phyloP scores from a whole-genome alignment of 495 filamentous ascomycete genomes.

The Lentithecium fluviatile region DNA sequence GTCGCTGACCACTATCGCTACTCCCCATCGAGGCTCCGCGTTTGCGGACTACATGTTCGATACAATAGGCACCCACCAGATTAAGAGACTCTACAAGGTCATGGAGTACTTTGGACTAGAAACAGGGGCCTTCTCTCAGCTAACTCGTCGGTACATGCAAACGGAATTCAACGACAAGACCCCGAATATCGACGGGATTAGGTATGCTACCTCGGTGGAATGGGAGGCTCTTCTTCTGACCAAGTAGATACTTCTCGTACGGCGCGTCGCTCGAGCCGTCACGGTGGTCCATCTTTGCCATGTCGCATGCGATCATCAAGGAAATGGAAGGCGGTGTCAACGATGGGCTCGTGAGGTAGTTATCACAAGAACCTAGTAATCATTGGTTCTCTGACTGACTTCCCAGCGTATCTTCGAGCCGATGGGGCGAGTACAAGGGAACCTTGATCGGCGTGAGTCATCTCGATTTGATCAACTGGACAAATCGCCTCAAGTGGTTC shows the following conservation, averaged over 20 bases:
- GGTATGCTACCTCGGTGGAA: conserved; percentile 41
- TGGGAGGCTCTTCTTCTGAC: too few species aligned
- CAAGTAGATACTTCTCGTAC: conserved; percentile 77
- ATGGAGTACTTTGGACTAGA: conserved; percentile 68
- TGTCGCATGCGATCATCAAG: conserved; percentile 68
- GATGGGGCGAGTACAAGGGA: conserved; percentile 91
- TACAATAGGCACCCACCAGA: conserved; percentile 57
- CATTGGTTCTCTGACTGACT: neutral
- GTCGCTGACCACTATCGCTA: conserved; percentile 84
- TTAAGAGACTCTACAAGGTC: conserved; percentile 69
- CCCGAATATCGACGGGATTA: conserved; percentile 69
- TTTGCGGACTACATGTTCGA: conserved; percentile 81
- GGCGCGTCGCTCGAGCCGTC: conserved; percentile 70
- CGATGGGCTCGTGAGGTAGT: conserved; percentile 73
- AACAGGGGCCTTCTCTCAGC: conserved; percentile 78
- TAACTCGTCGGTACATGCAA: conserved; percentile 79
- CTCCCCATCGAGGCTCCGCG: conserved; percentile 77
- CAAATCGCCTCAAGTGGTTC: conserved; percentile 74
- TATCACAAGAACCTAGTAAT: neutral
- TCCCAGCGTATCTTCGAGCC: conserved; percentile 70
- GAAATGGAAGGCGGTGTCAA: conserved; percentile 71
- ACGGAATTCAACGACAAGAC: conserved; percentile 79
- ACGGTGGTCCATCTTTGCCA: conserved; percentile 71
- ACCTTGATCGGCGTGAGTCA: conserved; percentile 87
- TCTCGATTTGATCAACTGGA: conserved; percentile 95